Base-by-base conservation (phyloP, 139 green algal genomes). In the Chlamydomonas urium region DNA sequence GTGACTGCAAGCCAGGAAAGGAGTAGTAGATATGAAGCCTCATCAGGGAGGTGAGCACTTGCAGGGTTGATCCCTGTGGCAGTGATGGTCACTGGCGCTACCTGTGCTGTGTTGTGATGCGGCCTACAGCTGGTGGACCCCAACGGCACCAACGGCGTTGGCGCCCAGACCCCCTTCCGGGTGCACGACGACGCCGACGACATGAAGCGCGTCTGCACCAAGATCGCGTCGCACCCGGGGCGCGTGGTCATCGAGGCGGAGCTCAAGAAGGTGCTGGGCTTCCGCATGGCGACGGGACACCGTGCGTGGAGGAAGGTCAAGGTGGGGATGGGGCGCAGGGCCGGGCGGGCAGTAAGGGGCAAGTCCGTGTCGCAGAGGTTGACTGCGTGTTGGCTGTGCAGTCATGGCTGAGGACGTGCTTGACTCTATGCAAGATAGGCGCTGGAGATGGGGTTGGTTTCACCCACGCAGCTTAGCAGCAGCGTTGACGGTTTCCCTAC, bases 241-340 rank as follows among this genome's bases (percentile, higher is more conserved):
- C 48, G 47, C 2, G 38, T 74, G 36, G 83, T 81, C 34, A 37
- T 71, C 47, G 83, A 88, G 80, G 36, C 35, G 1, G 75, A 88
- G 42, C 75, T 88, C 35, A 88, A 88, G 78, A 34, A 73, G 45
- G 76, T 75, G 47, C 71, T 82, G 50, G 82, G 82, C 3, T 82
- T 73, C 47, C 56, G 65, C 1, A 50, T 36, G 4, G 47, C n/a
- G 19, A 23, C 31, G 14, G 83, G 83, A 3, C 83, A 89, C 72
- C 53, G 75, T 1, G 14, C 69, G 42, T 89, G 83, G 83, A 53
- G 83, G 29, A 69, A 78, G 32, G 23, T 84, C 14, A 70, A 75
- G 56, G 65, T 80, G 53, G 48, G 71, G 42, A 50, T 24, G 42
- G 42, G 8, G 42, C 14, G 42, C 42, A 50, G 42, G 42, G 42